Evolutionary conservation across 2,329 filamentous ascomycete genomes (phyloP), one percentile per base, ranked within the genome.

Genomic region (Oidium heveae): DNA sequence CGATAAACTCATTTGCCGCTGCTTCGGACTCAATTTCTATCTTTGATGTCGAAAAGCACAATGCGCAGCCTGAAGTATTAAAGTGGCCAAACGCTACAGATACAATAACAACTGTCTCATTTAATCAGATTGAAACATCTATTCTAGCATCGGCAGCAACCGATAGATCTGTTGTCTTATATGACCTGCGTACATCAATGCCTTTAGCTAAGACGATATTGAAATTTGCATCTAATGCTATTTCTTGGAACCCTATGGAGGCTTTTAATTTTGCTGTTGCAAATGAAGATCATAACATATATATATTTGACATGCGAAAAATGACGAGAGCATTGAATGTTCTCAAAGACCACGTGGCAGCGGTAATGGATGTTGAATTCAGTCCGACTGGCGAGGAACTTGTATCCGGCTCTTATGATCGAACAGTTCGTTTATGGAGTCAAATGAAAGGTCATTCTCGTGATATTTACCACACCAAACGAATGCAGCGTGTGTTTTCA

Each of bases 281-380:
- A 13, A 93, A 84, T 61, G 91, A 98, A 71, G 91, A 96, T 64
- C 89, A 64, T 49, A 64, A 64, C 52, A 60, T 63, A 44, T 64
- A 64, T 53, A 61, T 95, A 57, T 98, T 98, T 64, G 91, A 98
- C 67, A 93, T 93, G 77, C 78, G 91, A 61, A 89, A 86, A 65
- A 82, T 94, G 66, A 80, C 85, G 61, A 80, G 86, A 58, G 86
- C 89, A 0, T 71, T 94, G 57, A 95, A 96, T 65, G 80, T 95
- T 9, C 74, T 94, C 54, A 91, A 89, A 67, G 86, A 89, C 62
- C 86, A 94, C 65, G 87, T 94, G 52, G 73, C 74, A 8, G 91
- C 91, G 20, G 88, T 95, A 24, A 95, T 95, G 86, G 88, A 94
- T 66, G 82, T 98, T 43, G 86, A 95, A 64, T 98, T 89, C 69